These are phyloP conservation scores for Cladosporium sp. DNA, from an alignment of 2,329 filamentous ascomycete genomes.

Conservation along the genomic window DNA sequence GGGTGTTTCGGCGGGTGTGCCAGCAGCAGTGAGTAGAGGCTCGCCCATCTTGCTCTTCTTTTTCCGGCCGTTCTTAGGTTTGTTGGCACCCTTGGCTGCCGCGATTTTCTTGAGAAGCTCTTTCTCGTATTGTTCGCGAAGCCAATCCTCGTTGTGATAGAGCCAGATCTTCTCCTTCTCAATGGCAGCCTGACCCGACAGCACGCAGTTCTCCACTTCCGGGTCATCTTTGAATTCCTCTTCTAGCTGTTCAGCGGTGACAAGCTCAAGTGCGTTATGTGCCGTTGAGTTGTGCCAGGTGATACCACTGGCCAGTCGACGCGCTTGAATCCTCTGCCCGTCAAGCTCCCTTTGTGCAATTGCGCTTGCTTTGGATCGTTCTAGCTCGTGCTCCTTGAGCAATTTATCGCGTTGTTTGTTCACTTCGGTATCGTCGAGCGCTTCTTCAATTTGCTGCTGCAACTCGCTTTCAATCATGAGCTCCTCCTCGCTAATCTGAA, in stretches of 20 bases:
- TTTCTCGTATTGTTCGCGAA: conserved; percentile 83
- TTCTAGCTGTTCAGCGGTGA: conserved; percentile 33
- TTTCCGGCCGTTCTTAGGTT: conserved; percentile 43
- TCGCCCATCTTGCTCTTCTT: conserved; percentile 44
- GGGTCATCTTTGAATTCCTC: conserved; percentile 87
- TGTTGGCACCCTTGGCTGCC: conserved; percentile 50
- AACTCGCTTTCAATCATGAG: conserved; percentile 49
- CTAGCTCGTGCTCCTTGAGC: conserved; percentile 31
- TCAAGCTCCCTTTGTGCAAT: conserved; percentile 32
- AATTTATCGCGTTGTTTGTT: conserved; percentile 32
- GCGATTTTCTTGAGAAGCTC: conserved; percentile 69
- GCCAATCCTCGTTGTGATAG: conserved; percentile 90
- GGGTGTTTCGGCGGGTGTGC: conserved; percentile 43
- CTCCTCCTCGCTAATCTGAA: conserved; percentile 45
- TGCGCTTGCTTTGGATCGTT: conserved; percentile 31
- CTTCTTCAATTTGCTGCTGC: conserved; percentile 45
- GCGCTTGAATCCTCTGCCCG: conserved; percentile 51
- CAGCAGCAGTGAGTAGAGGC: conserved; percentile 43
- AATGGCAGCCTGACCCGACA: conserved; percentile 70
- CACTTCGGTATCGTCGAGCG: conserved; percentile 34
- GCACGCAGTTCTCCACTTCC: conserved; percentile 78
- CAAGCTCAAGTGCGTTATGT: conserved; percentile 24
- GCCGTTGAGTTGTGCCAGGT: conserved; percentile 37
- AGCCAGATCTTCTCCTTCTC: conserved; percentile 94
- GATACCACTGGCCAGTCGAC: conserved; percentile 51